phyloP scores from a whole-genome alignment of 768 basidiomycete species.

The Russula vinacea region DNA sequence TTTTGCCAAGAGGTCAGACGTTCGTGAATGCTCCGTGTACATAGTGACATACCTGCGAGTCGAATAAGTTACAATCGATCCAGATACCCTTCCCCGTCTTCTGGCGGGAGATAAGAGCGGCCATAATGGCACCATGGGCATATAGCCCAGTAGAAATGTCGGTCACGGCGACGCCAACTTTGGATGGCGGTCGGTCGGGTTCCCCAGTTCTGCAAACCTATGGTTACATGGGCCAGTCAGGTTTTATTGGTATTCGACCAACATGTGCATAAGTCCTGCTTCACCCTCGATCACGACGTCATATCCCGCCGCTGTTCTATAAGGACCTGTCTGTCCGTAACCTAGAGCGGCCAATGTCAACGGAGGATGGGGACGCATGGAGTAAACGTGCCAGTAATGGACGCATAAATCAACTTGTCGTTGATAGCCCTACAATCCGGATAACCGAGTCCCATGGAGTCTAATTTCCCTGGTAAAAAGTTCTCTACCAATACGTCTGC shows the following conservation, averaged over 20 bases:
- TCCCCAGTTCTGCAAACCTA: slow-evolving; percentile 72
- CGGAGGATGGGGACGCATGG: not conserved
- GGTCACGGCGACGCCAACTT: slow-evolving; percentile 94
- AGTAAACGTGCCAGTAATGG: slow-evolving; percentile 66
- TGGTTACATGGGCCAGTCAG: slow-evolving; percentile 24
- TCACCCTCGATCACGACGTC: slow-evolving; percentile 66
- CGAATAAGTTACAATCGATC: slow-evolving; percentile 92
- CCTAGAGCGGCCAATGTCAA: slow-evolving; percentile 41
- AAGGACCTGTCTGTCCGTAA: slow-evolving; percentile 89
- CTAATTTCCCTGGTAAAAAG: slow-evolving; percentile 81
- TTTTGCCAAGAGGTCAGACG: slow-evolving; percentile 35
- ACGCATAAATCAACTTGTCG: slow-evolving; percentile 78
- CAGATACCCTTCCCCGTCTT: slow-evolving; percentile 85
- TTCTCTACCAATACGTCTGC: slow-evolving; percentile 91
- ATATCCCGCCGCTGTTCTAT: slow-evolving; percentile 77
- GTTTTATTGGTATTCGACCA: slow-evolving; percentile 34
- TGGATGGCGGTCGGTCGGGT: slow-evolving; percentile 77
- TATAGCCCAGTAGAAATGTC: slow-evolving; percentile 88
- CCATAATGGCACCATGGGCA: slow-evolving; percentile 90
- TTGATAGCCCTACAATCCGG: slow-evolving; percentile 78
- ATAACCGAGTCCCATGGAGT: slow-evolving; percentile 80
- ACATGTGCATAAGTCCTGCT: slow-evolving; percentile 95
- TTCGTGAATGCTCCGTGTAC: not conserved
- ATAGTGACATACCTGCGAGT: slow-evolving; percentile 63
- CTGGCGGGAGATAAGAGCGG: slow-evolving; percentile 75